These are phyloP conservation scores for Waltiozyma sp. DNA, from an alignment of 1,139 yeast genomes.

Conservation along the genomic window DNA sequence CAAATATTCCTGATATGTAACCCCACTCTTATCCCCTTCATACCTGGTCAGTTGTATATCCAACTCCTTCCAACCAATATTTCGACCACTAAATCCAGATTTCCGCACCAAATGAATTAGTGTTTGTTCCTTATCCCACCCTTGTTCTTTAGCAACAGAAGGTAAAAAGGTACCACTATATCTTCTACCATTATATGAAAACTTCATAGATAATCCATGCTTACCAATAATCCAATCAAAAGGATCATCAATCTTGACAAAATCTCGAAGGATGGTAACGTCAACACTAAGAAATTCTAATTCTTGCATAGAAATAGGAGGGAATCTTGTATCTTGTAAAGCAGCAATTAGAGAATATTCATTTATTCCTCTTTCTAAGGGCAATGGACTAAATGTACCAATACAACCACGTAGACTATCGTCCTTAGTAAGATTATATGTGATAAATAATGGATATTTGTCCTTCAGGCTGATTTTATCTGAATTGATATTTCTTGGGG, in stretches of 20 bases:
- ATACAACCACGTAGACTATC: conserved; percentile 73
- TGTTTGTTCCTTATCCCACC: conserved; percentile 70
- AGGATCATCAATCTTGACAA: conserved; percentile 38
- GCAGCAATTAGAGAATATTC: conserved; percentile 63
- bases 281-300: conserved; percentile 34
- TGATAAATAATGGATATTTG: conserved; percentile 72
- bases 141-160: conserved; percentile 81
- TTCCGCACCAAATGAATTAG: conserved; percentile 59
- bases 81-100: conserved; percentile 40
- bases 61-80: conserved; percentile 4
- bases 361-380: conserved; percentile 45
- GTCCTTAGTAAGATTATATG: conserved; percentile 54
- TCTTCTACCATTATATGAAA: conserved; percentile 26
- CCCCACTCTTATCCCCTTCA: conserved; percentile 26
- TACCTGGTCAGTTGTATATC: conserved; percentile 24
- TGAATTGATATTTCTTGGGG: background rate
- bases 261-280: conserved; percentile 58
- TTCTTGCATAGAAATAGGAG: conserved; percentile 50
- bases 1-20: conserved; percentile 24
- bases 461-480: conserved; percentile 38
- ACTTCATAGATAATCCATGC: conserved; percentile 65
- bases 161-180: conserved; percentile 81
- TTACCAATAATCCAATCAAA: conserved; percentile 72
- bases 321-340: conserved; percentile 65
- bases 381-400: conserved; percentile 58